Conservation (phyloP, 2,329 filamentous ascomycete species). For the Colletotrichum sp. region DNA sequence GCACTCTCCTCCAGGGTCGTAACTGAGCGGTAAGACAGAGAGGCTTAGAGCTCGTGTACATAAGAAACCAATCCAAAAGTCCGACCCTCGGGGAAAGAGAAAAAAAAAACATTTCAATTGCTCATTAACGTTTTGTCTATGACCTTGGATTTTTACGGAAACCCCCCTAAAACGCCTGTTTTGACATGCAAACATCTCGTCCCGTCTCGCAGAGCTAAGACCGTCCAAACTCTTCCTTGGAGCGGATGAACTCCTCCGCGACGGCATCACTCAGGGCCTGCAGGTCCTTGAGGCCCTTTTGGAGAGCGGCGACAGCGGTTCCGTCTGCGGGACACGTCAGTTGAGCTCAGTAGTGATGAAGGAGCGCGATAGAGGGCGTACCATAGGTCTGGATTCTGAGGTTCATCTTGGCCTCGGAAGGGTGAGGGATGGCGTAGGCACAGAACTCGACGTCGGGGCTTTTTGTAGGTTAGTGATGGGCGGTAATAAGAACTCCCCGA, state of each 20-base stretch:
- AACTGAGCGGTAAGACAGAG: conserved; percentile 19
- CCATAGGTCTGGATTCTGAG: conserved; percentile 96
- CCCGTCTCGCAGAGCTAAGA: conserved; percentile 33
- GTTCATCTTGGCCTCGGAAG: conserved; percentile 96
- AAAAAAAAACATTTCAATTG: background rate
- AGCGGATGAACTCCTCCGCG: conserved; percentile 77
- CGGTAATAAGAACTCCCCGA: background rate
- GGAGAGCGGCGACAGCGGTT: conserved; percentile 81
- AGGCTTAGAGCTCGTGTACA: conserved; percentile 12
- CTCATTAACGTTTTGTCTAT: conserved; percentile 8
- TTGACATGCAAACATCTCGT: background rate
- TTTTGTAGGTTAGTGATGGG: background rate
- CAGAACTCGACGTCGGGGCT: conserved; percentile 98
- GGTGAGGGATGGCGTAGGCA: conserved; percentile 96
- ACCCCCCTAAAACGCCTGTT: background rate
- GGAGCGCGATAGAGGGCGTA: conserved; percentile 38
- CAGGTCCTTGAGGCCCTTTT: conserved; percentile 88
- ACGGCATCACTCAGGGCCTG: conserved; percentile 94
- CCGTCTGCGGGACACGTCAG: conserved; percentile 59
- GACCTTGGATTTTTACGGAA: background rate
- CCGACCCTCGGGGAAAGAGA: background rate
- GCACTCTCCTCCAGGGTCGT: conserved; percentile 15
- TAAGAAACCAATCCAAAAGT: conserved; percentile 12
- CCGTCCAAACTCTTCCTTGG: conserved; percentile 34
- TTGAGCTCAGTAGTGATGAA: background rate